phyloP scores from a whole-genome alignment of 306 rosid genomes.

The Rosa lucieae region DNA sequence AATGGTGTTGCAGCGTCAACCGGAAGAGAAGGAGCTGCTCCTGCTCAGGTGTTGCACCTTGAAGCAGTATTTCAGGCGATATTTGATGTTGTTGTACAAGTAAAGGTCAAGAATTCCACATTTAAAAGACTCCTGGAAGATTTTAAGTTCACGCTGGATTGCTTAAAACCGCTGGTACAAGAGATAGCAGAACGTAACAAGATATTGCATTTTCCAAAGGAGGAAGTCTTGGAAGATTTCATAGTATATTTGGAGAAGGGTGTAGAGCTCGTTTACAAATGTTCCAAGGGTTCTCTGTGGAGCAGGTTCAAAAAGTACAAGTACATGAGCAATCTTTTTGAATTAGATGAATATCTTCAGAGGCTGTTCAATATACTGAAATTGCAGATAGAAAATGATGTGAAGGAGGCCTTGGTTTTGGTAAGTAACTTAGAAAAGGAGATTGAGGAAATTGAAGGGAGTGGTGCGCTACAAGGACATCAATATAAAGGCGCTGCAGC shows the following conservation, averaged over 20 bases:
- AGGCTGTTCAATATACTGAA: not conserved
- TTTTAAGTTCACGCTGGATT: not conserved
- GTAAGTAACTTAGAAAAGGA: not conserved
- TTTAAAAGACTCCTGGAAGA: not conserved
- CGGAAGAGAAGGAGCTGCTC: not conserved
- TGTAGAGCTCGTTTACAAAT: not conserved
- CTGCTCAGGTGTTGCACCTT: not conserved
- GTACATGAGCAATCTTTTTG: not conserved
- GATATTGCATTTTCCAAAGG: not conserved
- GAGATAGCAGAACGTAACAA: not conserved
- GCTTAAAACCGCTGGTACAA: not conserved
- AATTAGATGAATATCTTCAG: constrained; percentile 1
- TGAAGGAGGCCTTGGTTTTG: not conserved
- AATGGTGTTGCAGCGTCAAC: not conserved
- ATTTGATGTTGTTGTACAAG: not conserved
- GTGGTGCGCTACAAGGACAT: not conserved
- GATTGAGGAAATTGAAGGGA: not conserved
- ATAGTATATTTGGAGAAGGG: not conserved
- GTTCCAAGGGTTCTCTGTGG: not conserved
- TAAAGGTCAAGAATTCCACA: not conserved
- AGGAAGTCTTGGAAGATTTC: not conserved
- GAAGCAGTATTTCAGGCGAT: not conserved
- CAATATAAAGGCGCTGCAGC: not conserved
- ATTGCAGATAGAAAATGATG: not conserved
- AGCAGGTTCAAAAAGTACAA: not conserved